Base-by-base conservation (phyloP, 2,329 filamentous ascomycete species). In the Penicillium italicum region DNA sequence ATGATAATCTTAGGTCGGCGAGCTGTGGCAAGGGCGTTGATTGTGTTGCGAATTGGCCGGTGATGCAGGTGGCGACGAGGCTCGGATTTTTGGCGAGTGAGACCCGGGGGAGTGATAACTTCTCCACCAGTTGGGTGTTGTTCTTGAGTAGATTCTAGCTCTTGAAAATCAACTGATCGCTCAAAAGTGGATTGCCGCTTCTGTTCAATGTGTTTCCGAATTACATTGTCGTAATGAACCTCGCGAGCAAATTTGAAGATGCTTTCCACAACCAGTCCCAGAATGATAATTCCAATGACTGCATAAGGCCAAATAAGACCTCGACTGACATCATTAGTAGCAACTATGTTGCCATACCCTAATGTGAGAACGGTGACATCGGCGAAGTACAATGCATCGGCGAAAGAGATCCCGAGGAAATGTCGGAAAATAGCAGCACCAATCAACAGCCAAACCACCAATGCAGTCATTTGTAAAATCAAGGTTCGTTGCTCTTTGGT, bases 391-490 rank as follows among this genome's bases (percentile, higher is more conserved):
- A 92, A 77, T 3, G 85, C 84, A 65, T 97, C 90, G 1, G 90
- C 83, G 66, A 88, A 96, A 20, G 79, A 76, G 86, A 91, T 94
- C 4, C 75, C 80, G 58, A 96, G 87, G 3, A 94, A 80, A 1
- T 77, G 77, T 6, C 85, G 84, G 67, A 94, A 96, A 0, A 96
- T 76, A 0, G 86, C 82, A 0, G 87, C 90, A 0, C 92, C 92
- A 2, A 91, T 74, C 0, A 89, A 85, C 0, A 97, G 77, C 78
- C 94, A 96, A 45, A 90, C 75, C 49, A 96, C 86, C 68, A 95
- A 90, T 53, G 89, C 77, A 73, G 95, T 95, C 1, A 91, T 96
- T 73, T 97, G 92, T 28, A 96, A 75, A 79, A 97, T 96, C 22
- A 97, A 77, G 0, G 90, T 96, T 10, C 92, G 83, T 72, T 97